Evolutionary conservation across 495 filamentous ascomycete species (phyloP).

Genomic region (Jackrogersella minutella): DNA sequence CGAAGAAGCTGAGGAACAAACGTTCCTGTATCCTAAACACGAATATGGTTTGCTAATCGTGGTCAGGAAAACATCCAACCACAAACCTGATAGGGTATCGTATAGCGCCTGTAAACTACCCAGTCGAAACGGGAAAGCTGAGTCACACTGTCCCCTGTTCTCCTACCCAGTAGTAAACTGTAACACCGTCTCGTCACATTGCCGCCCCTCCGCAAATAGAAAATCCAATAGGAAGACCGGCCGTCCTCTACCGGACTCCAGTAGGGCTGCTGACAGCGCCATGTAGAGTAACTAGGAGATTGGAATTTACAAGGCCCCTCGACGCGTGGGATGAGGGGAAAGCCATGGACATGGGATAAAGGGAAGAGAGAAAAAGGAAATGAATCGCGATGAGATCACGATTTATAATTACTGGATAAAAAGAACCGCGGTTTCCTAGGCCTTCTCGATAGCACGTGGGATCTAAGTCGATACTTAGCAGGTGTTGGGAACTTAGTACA

Average conservation of each 20-base stretch:
- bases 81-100: not conserved
- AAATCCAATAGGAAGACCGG: conserved; percentile 27
- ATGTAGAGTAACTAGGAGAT: not conserved
- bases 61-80: not conserved
- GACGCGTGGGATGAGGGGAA: not conserved
- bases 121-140: conserved; percentile 1
- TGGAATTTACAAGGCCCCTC: not conserved
- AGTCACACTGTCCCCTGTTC: conserved; percentile 21
- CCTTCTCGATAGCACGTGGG: not conserved
- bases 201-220: conserved; percentile 14
- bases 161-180: conserved; percentile 22
- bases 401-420: not conserved
- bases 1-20: not conserved
- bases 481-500: not conserved
- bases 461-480: not conserved
- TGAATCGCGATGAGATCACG: not conserved
- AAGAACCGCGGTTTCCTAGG: not conserved
- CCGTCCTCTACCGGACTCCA: conserved; percentile 14
- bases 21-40: not conserved
- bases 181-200: conserved; percentile 28
- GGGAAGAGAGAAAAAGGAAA: not conserved
- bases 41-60: not conserved
- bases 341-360: not conserved
- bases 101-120: not conserved
- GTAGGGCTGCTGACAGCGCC: conserved; percentile 26